These are phyloP conservation scores for Leavenworthia alabamica DNA, from an alignment of 345 rosid genomes.

Conservation along the genomic window DNA sequence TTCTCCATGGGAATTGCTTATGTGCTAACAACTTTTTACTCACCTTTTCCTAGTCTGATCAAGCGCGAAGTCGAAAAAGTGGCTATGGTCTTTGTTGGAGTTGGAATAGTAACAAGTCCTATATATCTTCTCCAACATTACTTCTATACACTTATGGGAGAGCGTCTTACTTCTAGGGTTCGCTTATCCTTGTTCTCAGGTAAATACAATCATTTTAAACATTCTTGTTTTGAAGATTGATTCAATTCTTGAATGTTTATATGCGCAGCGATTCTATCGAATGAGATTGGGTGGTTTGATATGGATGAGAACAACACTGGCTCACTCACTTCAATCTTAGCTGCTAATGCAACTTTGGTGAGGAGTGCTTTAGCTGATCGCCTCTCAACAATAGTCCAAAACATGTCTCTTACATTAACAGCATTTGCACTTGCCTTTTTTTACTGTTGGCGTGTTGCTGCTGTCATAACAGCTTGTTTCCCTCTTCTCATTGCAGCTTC, in stretches of 20 bases:
- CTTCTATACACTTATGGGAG: constrained; percentile 80
- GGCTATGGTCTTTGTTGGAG: constrained; percentile 44
- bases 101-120: constrained; percentile 50
- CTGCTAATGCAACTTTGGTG: constrained; percentile 74
- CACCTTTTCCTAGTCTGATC: constrained; percentile 36
- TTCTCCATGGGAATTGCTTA: constrained; percentile 69
- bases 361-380: constrained; percentile 76
- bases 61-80: constrained; percentile 43
- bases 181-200: constrained; percentile 73
- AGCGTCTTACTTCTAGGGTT: constrained; percentile 63
- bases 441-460: constrained; percentile 72
- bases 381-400: constrained; percentile 70
- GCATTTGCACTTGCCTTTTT: constrained; percentile 59
- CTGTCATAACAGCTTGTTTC: constrained; percentile 64
- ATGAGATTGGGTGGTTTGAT: constrained; percentile 92
- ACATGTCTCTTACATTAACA: constrained; percentile 55
- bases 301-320: constrained; percentile 68
- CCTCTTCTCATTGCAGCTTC: constrained; percentile 72
- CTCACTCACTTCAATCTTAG: constrained; percentile 52
- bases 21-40: constrained; percentile 56
- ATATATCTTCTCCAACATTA: constrained; percentile 64
- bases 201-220: constrained; percentile 14
- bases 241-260: background rate
- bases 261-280: constrained; percentile 61
- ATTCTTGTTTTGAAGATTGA: background rate